Base-by-base conservation (phyloP, 1,284 basidiomycete genomes). In the Ceratobasidium sp. region DNA sequence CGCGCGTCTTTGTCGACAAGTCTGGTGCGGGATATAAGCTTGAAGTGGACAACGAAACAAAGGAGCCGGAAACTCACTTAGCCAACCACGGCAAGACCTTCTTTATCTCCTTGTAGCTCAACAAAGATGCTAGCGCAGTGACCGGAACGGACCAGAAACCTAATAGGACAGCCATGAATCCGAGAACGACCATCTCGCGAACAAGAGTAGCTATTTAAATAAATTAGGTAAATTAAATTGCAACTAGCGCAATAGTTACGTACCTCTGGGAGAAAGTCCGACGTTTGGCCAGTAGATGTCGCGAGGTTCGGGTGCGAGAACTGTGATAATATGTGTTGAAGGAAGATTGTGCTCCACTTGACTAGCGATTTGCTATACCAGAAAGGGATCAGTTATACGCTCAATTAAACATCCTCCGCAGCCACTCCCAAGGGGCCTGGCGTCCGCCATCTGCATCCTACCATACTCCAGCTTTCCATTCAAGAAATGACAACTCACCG, bases 231-330 rank as follows among this genome's bases (percentile, higher is more conserved):
- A 17, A 14, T 44, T 1, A 36, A 1, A 36, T 33, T 17, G 4
- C 36, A 5, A 41, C 36, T 11, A 41, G 11, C 6, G 36, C 6
- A 41, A 41, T 11, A 62, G 44, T 62, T 3, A 29, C 66, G 33
- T 57, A 57, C 88, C 84, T 44, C 86, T 81, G 3, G 86, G 83
- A 0, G 91, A 88, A 74, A 92, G 89, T 1, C 89, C 86, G 83
- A 99, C 92, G 79, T 95, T 97, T 53, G 90, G 87, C 98, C 97
- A 99, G 22, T 98, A 90, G 75, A 99, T 94, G 81, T 99, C 97
- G 56, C 97, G 89, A 9, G 97, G 97, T 81, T 99, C 97, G 0
- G 96, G 97, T 0, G 97, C 97, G 5, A 89, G 89, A 60, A 87
- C 87, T 1, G 94, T 95, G 15, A 86, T 84, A 64, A 80, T 92